phyloP scores from a whole-genome alignment of 2,329 filamentous ascomycete species.

The Verticillium dahliae region DNA sequence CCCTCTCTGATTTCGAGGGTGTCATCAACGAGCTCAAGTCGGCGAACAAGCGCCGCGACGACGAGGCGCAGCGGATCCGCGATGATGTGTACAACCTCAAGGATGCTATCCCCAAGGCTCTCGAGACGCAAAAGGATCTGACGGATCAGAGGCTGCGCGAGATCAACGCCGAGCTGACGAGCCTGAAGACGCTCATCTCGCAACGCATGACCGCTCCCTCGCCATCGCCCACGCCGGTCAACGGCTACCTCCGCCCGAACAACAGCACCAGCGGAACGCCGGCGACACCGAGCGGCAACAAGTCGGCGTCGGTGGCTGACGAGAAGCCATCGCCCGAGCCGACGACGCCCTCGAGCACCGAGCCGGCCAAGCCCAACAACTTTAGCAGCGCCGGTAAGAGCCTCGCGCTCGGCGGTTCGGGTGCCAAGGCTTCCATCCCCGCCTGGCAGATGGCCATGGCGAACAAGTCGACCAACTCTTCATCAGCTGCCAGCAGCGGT shows the following conservation, averaged over 20 bases:
- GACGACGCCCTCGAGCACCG: constrained; percentile 2
- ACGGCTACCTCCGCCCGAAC: background rate
- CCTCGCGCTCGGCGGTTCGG: constrained; percentile 29
- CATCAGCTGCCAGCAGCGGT: constrained; percentile 17
- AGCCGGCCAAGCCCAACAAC: constrained; percentile 18
- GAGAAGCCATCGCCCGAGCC: background rate
- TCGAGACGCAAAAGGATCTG: constrained; percentile 79
- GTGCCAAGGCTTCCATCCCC: constrained; percentile 62
- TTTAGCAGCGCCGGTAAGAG: constrained; percentile 10
- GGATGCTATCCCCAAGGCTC: constrained; percentile 79
- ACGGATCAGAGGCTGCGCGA: constrained; percentile 79
- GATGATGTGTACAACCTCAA: constrained; percentile 81
- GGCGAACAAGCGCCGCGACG: constrained; percentile 73
- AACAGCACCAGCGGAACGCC: background rate
- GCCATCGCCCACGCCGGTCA: constrained; percentile 15
- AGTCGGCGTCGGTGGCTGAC: background rate
- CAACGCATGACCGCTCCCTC: constrained; percentile 46
- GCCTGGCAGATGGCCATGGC: constrained; percentile 73
- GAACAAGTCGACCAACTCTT: constrained; percentile 35
- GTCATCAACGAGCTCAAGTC: constrained; percentile 78
- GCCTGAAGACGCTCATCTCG: constrained; percentile 78
- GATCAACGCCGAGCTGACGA: constrained; percentile 80
- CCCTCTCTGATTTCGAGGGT: constrained; percentile 76
- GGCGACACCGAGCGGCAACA: background rate
- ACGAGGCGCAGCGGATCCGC: constrained; percentile 78